A percentile compares a stretch with the other conserved stretches of the same genome.
phyloP scores from a whole-genome alignment of 352 stramenopile genomes.

The Phytophthora cactorum region DNA sequence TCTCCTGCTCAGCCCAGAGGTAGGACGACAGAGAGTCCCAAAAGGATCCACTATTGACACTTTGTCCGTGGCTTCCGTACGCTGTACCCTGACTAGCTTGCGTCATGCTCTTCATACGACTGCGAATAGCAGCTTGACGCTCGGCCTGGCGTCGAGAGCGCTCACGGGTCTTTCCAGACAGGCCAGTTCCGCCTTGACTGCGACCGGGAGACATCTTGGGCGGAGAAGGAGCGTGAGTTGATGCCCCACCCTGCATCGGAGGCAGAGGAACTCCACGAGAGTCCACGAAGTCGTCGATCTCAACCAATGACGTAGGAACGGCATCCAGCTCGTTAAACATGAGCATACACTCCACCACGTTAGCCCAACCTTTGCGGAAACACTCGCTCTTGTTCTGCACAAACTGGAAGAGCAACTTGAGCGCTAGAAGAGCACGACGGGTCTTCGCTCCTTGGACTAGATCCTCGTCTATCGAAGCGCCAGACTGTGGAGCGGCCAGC shows the following conservation, averaged over 20 bases:
- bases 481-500: constrained; percentile 24
- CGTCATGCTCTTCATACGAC: constrained; percentile 82
- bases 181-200: constrained; percentile 52
- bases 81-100: constrained; percentile 54
- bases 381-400: constrained; percentile 81
- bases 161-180: constrained; percentile 81
- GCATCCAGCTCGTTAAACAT: constrained; percentile 91
- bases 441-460: constrained; percentile 74
- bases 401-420: constrained; percentile 88
- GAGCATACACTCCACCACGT: constrained; percentile 84
- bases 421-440: constrained; percentile 70
- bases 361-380: constrained; percentile 83
- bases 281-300: constrained; percentile 91
- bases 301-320: constrained; percentile 83
- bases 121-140: constrained; percentile 82
- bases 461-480: constrained; percentile 52
- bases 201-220: constrained; percentile 39
- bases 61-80: constrained; percentile 47
- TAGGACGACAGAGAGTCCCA: constrained; percentile 88
- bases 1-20: constrained; percentile 85
- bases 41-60: constrained; percentile 57
- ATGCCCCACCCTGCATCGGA: constrained; percentile 60
- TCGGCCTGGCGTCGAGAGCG: constrained; percentile 80
- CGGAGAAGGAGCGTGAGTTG: constrained; percentile 31
- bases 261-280: constrained; percentile 80